A percentile compares a stretch with the other conserved stretches of the same genome.
These are phyloP conservation scores for Podaxis sp. DNA, from an alignment of 768 basidiomycete species.

Conservation along the genomic window DNA sequence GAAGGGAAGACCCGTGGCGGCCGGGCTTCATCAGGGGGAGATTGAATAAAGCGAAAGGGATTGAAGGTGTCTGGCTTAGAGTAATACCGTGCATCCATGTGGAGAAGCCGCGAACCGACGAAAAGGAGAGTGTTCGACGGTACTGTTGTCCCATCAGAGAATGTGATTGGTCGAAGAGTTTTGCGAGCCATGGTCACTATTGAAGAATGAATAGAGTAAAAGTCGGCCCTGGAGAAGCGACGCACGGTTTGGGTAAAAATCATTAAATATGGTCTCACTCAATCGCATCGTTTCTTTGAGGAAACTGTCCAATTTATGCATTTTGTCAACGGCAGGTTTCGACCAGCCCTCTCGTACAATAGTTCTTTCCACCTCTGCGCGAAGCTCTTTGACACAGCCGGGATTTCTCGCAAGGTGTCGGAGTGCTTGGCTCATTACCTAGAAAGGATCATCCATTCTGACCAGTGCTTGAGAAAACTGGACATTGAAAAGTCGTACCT, in stretches of 20 bases:
- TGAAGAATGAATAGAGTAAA: not conserved
- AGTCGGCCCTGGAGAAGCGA: not conserved
- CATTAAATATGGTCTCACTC: slow-evolving; percentile 20
- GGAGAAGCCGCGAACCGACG: slow-evolving; percentile 6
- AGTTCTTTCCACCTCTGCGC: slow-evolving; percentile 28
- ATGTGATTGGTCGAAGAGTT: slow-evolving; percentile 4
- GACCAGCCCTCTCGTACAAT: slow-evolving; percentile 27
- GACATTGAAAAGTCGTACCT: slow-evolving; percentile 18
- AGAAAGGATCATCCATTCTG: not conserved
- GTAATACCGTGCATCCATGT: not conserved
- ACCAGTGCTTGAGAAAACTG: slow-evolving; percentile 4
- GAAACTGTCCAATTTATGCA: slow-evolving; percentile 43
- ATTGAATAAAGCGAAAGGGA: not conserved
- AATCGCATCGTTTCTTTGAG: slow-evolving; percentile 38
- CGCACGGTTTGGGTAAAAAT: slow-evolving; percentile 2
- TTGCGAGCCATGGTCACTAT: slow-evolving; percentile 8
- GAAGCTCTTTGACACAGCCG: slow-evolving; percentile 24
- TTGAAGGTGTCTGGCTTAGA: not conserved
- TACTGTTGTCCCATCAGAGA: slow-evolving; percentile 7
- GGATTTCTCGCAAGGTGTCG: slow-evolving; percentile 27
- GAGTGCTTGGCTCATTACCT: slow-evolving; percentile 30
- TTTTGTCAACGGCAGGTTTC: slow-evolving; percentile 25
- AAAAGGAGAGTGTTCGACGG: slow-evolving; percentile 4
- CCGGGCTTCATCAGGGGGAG: not conserved
- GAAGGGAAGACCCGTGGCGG: not conserved